phyloP scores from a whole-genome alignment of 768 basidiomycete species.

The Tylopilus felleus region DNA sequence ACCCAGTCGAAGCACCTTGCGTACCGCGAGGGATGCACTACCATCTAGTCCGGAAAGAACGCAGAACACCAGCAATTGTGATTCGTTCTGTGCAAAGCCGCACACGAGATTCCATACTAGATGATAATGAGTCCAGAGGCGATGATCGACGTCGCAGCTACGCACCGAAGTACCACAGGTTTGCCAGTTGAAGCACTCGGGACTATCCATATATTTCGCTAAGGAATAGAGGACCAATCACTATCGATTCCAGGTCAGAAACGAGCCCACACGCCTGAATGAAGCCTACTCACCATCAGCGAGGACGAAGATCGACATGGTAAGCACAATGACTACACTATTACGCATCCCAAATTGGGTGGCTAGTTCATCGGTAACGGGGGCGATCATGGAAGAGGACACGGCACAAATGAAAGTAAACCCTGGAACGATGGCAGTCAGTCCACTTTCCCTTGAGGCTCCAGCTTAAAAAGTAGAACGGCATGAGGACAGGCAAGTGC shows the following conservation, averaged over 20 bases:
- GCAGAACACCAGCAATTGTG: conserved; percentile 63
- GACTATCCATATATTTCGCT: conserved; percentile 72
- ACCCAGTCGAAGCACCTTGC: neutral
- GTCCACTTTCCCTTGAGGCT: conserved; percentile 57
- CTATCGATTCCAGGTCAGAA: neutral
- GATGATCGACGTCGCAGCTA: neutral
- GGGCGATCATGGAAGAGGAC: conserved; percentile 74
- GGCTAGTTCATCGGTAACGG: conserved; percentile 52
- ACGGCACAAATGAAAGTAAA: conserved; percentile 70
- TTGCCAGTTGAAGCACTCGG: conserved; percentile 55
- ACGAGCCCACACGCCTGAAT: neutral
- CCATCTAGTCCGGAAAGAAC: conserved; percentile 71
- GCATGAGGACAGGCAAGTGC: neutral
- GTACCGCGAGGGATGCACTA: conserved; percentile 58
- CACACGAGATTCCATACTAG: conserved; percentile 61
- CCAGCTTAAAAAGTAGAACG: conserved; percentile 45
- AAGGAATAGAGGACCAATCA: conserved; percentile 35
- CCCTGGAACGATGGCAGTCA: conserved; percentile 51
- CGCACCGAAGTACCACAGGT: conserved; percentile 64
- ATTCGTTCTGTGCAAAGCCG: conserved; percentile 57
- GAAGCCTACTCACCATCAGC: conserved; percentile 48
- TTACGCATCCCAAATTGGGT: conserved; percentile 54
- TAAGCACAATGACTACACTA: conserved; percentile 48
- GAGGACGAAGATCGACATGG: conserved; percentile 56
- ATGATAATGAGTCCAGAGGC: neutral